Evolutionary conservation across 805 yeast genomes (phyloP).

Genomic region (Yarrowia divulgata): DNA sequence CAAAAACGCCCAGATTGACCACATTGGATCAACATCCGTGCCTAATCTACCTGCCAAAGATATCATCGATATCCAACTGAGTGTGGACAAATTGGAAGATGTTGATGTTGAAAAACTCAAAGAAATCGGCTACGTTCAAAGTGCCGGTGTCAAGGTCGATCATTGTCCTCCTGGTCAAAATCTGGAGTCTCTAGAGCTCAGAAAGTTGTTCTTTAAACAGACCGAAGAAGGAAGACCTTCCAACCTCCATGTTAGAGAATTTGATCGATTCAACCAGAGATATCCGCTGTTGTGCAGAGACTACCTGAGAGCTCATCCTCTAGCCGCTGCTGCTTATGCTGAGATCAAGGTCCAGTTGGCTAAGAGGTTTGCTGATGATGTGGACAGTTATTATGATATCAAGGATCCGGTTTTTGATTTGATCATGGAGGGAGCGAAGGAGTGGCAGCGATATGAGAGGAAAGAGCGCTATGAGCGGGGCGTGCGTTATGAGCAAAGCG

Average conservation of each 20-base stretch:
- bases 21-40: conserved; percentile 26
- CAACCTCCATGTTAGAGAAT: not conserved
- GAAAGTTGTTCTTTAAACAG: conserved; percentile 15
- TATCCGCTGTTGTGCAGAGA: conserved; percentile 22
- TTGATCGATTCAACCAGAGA: conserved; percentile 5
- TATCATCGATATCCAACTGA: conserved; percentile 22
- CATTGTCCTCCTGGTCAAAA: conserved; percentile 23
- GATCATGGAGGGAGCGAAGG: conserved; percentile 20
- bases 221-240: not conserved
- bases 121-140: not conserved
- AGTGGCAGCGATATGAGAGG: no score
- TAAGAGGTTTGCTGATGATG: not conserved
- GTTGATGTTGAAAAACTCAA: not conserved
- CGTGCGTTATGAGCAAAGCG: no score
- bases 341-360: conserved; percentile 22
- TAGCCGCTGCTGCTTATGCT: conserved; percentile 22
- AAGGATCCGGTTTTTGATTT: conserved; percentile 28
- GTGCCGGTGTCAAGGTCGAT: conserved; percentile 1
- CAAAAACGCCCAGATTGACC: not conserved
- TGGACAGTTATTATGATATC: conserved; percentile 3
- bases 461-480: no score
- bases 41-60: conserved; percentile 11
- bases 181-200: not conserved
- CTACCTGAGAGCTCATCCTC: conserved; percentile 7
- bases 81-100: not conserved